Percentiles rank a stretch among this genome's conserved stretches.
These are phyloP conservation scores for Fraxinus floribunda DNA, from an alignment of 305 asterid species.

Conservation along the genomic window DNA sequence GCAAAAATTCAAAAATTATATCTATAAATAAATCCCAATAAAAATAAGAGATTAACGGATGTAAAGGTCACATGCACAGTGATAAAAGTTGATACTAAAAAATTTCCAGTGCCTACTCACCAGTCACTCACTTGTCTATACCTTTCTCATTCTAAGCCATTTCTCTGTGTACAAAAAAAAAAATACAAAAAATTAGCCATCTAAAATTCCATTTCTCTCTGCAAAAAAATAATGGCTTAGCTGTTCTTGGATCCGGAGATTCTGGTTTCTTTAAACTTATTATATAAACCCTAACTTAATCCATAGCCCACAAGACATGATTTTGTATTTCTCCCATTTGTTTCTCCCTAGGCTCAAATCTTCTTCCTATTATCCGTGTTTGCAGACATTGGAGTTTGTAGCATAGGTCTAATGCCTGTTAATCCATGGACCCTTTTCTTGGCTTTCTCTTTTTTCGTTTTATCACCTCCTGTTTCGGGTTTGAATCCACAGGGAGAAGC, in stretches of 20 bases:
- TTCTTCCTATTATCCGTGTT: conserved; percentile 28
- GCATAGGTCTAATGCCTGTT: conserved; percentile 50
- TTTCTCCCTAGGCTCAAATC: conserved; percentile 61
- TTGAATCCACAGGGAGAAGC: conserved; percentile 62
- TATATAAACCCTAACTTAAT: conserved; percentile 32
- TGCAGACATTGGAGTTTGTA: conserved; percentile 44
- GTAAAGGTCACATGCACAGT: conserved; percentile 34
- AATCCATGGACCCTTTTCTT: conserved; percentile 41
- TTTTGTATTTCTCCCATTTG: conserved; percentile 53
- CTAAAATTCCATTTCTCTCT: conserved; percentile 38
- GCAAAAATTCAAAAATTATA: conserved; percentile 18
- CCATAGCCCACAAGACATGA: conserved; percentile 63
- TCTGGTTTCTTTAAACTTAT: conserved; percentile 48
- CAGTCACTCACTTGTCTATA: conserved; percentile 21
- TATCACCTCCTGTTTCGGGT: conserved; percentile 26
- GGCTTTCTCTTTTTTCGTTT: conserved; percentile 23
- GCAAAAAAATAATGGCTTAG: conserved; percentile 59
- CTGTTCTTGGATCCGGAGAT: conserved; percentile 99
- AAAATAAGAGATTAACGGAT: conserved; percentile 4
- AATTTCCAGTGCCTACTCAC: conserved; percentile 23
- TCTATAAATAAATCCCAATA: conserved; percentile 29
- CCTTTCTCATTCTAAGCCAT: conserved; percentile 24
- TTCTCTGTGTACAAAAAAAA: conserved; percentile 28
- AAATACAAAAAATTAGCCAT: conserved; percentile 30
- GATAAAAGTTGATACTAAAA: conserved; percentile 28